A percentile compares a stretch with the other conserved stretches of the same genome.
phyloP scores from a whole-genome alignment of 805 yeast species.

The Isabelozyma heimii region DNA sequence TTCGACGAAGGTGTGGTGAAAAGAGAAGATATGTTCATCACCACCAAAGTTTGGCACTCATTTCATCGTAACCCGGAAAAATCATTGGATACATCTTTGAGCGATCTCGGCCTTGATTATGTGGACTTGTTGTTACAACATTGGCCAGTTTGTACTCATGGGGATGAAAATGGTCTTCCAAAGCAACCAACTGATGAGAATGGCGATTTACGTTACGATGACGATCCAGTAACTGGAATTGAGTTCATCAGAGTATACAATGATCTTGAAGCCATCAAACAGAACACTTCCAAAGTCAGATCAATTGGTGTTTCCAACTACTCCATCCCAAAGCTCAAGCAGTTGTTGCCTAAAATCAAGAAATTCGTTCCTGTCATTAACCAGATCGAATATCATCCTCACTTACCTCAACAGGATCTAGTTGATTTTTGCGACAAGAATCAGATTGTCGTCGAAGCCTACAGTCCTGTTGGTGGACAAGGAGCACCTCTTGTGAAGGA shows the following conservation, averaged over 20 bases:
- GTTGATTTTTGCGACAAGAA: constrained; percentile 35
- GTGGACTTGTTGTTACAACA: constrained; percentile 48
- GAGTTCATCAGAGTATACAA: constrained; percentile 29
- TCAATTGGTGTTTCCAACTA: constrained; percentile 38
- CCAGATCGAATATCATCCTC: constrained; percentile 37
- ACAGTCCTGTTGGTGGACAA: constrained; percentile 61
- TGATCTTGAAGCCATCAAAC: constrained; percentile 24
- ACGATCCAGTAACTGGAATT: constrained; percentile 32
- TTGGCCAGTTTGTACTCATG: constrained; percentile 46
- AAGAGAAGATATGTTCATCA: constrained; percentile 43
- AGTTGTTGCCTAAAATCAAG: constrained; percentile 21
- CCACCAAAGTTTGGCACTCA: constrained; percentile 45
- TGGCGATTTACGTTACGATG: constrained; percentile 33
- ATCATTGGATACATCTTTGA: constrained; percentile 40
- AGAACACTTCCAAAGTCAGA: constrained; percentile 26
- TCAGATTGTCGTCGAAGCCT: constrained; percentile 47
- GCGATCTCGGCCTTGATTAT: constrained; percentile 41
- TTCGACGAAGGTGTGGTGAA: constrained; percentile 47
- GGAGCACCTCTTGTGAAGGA: constrained; percentile 64
- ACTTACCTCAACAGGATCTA: constrained; percentile 39
- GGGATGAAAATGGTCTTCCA: constrained; percentile 40
- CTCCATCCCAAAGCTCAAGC: constrained; percentile 23
- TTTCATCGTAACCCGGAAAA: constrained; percentile 37
- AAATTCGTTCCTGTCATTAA: constrained; percentile 27
- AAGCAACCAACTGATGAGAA: constrained; percentile 32